phyloP scores from a whole-genome alignment of 2,329 filamentous ascomycete genomes.

The Colletotrichum shisoi region DNA sequence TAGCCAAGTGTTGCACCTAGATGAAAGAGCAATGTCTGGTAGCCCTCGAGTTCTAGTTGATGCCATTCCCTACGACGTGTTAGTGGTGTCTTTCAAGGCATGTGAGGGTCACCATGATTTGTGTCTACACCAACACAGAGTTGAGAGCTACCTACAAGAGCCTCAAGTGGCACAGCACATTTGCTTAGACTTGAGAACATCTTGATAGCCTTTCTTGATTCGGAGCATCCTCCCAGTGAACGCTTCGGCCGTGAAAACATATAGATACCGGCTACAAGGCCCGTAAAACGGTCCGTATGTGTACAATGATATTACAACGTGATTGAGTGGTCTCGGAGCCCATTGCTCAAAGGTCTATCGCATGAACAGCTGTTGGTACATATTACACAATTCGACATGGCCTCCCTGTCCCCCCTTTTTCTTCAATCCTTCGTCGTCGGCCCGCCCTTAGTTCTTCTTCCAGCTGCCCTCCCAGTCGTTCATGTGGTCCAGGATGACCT shows the following conservation, averaged over 20 bases:
- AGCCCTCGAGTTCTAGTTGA: neutral
- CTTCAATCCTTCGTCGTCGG: neutral
- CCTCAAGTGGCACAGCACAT: neutral
- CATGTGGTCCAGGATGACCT: conserved; percentile 86
- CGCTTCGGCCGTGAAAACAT: neutral
- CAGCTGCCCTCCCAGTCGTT: conserved; percentile 61
- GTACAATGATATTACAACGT: conserved; percentile 32
- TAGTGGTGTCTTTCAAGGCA: neutral
- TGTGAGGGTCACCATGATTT: neutral
- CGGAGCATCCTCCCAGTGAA: neutral
- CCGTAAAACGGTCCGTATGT: neutral
- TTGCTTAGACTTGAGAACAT: neutral
- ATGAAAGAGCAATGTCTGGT: neutral
- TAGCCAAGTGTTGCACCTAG: no score
- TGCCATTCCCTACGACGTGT: no score
- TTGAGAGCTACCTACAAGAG: neutral
- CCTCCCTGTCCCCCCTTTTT: neutral
- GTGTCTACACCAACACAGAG: neutral
- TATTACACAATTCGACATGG: conserved; percentile 30
- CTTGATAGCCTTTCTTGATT: no score
- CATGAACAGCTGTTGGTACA: conserved; percentile 35
- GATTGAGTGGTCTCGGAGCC: conserved; percentile 37
- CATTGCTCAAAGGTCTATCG: conserved; percentile 32
- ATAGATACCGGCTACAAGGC: neutral
- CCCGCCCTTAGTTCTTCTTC: conserved; percentile 28